Conservation (phyloP, 305 asterid genomes). For the Solanum chacoense region DNA sequence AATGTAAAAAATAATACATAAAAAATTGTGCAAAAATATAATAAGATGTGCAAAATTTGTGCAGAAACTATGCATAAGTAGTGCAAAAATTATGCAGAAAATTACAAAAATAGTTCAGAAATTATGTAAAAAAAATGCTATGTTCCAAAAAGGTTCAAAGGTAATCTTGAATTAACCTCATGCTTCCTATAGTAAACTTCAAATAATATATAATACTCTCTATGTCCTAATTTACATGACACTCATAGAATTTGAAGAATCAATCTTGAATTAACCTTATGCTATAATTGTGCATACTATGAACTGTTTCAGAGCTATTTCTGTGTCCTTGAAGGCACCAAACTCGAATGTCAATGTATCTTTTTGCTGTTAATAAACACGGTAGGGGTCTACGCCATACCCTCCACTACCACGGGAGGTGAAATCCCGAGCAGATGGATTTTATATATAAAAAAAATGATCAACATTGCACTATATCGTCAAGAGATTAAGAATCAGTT, state of each 20-base stretch:
- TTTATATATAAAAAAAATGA: too few relatives aligned
- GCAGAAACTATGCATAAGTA: background rate
- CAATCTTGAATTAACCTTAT: background rate
- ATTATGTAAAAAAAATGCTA: background rate
- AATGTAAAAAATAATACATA: background rate
- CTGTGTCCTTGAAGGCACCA: background rate
- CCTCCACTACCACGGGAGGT: too few relatives aligned
- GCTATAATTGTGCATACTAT: background rate
- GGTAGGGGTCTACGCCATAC: too few relatives aligned
- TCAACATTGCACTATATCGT: too few relatives aligned
- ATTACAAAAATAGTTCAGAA: background rate
- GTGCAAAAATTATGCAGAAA: background rate
- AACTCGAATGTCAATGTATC: too few relatives aligned
- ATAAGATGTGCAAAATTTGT: background rate
- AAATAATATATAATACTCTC: too few relatives aligned
- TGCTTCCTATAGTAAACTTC: background rate
- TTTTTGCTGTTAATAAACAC: too few relatives aligned
- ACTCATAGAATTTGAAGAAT: background rate
- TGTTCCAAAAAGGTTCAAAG: background rate
- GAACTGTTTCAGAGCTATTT: background rate
- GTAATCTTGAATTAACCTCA: background rate
- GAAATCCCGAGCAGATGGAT: too few relatives aligned
- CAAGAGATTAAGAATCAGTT: too few relatives aligned
- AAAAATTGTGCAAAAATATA: background rate
- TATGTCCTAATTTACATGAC: background rate